Evolutionary conservation across 306 rosid genomes (phyloP).

Genomic region (Cucumis sativus): DNA sequence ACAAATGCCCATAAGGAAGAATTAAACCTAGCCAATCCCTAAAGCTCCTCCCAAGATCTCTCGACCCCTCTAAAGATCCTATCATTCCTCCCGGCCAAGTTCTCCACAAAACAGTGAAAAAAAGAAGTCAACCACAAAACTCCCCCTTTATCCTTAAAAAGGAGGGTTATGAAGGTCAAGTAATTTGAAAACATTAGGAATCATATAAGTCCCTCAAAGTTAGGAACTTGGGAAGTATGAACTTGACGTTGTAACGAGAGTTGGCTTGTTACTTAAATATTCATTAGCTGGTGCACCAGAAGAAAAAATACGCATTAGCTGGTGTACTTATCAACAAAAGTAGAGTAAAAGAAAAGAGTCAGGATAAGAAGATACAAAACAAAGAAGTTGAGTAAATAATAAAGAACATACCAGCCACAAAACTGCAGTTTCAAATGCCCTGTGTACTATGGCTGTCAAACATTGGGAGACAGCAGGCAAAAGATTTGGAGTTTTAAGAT

Average conservation of each 20-base stretch:
- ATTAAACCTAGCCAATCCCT: not conserved
- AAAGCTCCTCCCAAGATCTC: not conserved
- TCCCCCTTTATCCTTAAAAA: not conserved
- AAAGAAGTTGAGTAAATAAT: not conserved
- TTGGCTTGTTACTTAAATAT: not conserved
- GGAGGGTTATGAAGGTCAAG: not conserved
- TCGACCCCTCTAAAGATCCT: not conserved
- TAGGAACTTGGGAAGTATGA: not conserved
- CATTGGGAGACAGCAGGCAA: constrained; percentile 95
- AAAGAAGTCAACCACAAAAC: not conserved
- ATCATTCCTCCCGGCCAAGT: not conserved
- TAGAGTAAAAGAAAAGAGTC: not conserved
- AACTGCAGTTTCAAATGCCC: constrained; percentile 82
- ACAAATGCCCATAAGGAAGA: not conserved
- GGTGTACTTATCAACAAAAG: not conserved
- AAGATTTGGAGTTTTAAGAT: constrained; percentile 90
- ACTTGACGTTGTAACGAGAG: not conserved
- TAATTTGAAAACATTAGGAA: not conserved
- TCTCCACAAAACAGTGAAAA: not conserved
- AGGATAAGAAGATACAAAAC: not conserved
- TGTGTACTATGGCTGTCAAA: constrained; percentile 78
- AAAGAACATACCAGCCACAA: constrained; percentile 62
- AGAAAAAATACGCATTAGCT: not conserved
- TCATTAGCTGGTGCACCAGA: not conserved
- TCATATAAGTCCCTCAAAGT: not conserved